These are phyloP conservation scores for Fusarium circinatum DNA, from an alignment of 2,329 filamentous ascomycete species.

Conservation along the genomic window DNA sequence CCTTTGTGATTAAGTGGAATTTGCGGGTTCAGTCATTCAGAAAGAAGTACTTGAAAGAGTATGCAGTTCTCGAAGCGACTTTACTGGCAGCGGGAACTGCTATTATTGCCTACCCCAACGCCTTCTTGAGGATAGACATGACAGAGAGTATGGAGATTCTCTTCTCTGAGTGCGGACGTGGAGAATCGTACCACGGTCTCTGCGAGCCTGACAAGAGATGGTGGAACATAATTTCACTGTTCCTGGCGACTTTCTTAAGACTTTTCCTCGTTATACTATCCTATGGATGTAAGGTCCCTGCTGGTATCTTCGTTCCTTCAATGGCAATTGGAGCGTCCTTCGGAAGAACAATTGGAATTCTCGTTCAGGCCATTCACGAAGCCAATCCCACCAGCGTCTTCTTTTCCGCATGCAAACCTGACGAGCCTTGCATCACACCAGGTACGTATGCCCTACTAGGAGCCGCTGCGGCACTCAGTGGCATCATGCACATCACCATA, in stretches of 20 bases:
- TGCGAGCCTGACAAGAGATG: constrained; percentile 83
- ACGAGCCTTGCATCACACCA: constrained; percentile 95
- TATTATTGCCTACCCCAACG: constrained; percentile 95
- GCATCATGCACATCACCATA: constrained; percentile 98
- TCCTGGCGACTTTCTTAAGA: constrained; percentile 82
- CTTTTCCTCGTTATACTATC: constrained; percentile 91
- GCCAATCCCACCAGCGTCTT: constrained; percentile 83
- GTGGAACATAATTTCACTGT: constrained; percentile 80
- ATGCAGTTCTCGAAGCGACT: constrained; percentile 87
- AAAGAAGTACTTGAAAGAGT: constrained; percentile 87
- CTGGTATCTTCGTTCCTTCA: constrained; percentile 96
- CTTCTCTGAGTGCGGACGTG: constrained; percentile 91
- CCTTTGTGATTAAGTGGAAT: constrained; percentile 98
- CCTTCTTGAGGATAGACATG: constrained; percentile 96
- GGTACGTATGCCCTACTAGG: constrained; percentile 97
- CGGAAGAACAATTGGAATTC: constrained; percentile 90
- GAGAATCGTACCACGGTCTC: constrained; percentile 87
- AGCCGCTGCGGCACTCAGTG: constrained; percentile 88
- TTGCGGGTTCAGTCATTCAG: constrained; percentile 89
- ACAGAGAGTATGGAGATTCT: constrained; percentile 99
- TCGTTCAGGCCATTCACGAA: constrained; percentile 90
- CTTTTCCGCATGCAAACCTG: constrained; percentile 88
- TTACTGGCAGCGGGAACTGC: constrained; percentile 85
- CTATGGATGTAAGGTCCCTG: constrained; percentile 97
- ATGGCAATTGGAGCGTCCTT: constrained; percentile 98